A percentile compares a stretch with the other conserved stretches of the same genome.
Evolutionary conservation across 177 flowering plant species (phyloP).

Genomic region (Vitis hybrid): DNA sequence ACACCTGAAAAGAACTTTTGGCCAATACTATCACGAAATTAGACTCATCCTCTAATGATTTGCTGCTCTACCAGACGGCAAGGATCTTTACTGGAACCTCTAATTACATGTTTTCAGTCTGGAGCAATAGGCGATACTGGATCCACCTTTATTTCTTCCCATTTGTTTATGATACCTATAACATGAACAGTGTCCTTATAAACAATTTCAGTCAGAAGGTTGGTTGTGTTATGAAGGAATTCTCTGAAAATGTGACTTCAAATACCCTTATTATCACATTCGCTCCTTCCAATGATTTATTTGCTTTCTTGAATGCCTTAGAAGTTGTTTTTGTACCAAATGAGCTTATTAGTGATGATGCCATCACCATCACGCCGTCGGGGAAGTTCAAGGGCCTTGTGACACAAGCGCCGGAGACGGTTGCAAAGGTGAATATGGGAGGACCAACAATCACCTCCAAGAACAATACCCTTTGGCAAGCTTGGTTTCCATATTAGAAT

Average conservation of each 20-base stretch:
- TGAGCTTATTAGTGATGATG: no score
- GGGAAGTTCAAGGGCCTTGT: no score
- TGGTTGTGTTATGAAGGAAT: conserved; percentile 20
- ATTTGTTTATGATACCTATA: conserved; percentile 14
- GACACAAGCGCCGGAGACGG: no score
- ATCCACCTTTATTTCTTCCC: conserved; percentile 35
- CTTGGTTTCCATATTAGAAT: conserved; percentile 24
- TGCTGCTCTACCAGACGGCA: conserved; percentile 10
- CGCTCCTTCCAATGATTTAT: no score
- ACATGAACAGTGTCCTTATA: conserved; percentile 17
- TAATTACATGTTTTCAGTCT: conserved; percentile 6
- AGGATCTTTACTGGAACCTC: conserved; percentile 9
- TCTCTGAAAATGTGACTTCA: conserved; percentile 17
- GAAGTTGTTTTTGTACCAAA: no score
- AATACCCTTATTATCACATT: conserved; percentile 14
- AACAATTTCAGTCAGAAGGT: conserved; percentile 15
- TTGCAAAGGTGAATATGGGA: no score
- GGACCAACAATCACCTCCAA: no score
- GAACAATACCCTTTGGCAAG: conserved; percentile 4
- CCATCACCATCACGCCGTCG: no score
- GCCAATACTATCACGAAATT: conserved; percentile 4
- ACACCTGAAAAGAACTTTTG: neutral
- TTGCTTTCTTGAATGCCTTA: neutral
- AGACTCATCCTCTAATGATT: neutral
- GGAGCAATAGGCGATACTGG: conserved; percentile 19